These are phyloP conservation scores for Populus hybrid DNA, from an alignment of 441 rosid genomes.

Conservation along the genomic window DNA sequence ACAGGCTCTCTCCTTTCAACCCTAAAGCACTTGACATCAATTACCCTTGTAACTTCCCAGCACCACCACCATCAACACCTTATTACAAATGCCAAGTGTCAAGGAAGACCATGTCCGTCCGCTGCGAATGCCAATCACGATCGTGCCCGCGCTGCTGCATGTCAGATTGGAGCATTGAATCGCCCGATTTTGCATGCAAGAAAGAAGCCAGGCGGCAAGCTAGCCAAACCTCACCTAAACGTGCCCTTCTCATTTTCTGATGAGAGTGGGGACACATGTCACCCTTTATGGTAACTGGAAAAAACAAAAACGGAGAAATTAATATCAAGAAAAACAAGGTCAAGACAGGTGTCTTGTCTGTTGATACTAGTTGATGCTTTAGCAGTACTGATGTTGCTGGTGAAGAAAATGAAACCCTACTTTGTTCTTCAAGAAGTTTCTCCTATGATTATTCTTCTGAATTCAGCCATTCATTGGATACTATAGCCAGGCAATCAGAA, in stretches of 20 bases:
- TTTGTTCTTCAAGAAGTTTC: constrained; percentile 15
- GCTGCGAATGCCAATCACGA: constrained; percentile 11
- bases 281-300: constrained; percentile 1
- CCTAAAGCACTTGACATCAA: constrained; percentile 25
- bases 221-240: not conserved
- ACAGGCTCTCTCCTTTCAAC: constrained; percentile 25
- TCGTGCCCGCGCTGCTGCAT: constrained; percentile 1
- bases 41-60: constrained; percentile 27
- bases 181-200: constrained; percentile 7
- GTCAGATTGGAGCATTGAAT: constrained; percentile 13
- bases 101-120: constrained; percentile 5
- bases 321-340: constrained; percentile 5
- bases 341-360: constrained; percentile 15
- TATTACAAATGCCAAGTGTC: constrained; percentile 3
- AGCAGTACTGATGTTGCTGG: constrained; percentile 16
- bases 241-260: constrained; percentile 14
- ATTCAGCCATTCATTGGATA: constrained; percentile 12
- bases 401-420: constrained; percentile 14
- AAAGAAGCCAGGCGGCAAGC: constrained; percentile 2
- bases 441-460: constrained; percentile 17
- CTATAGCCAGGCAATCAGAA: not conserved
- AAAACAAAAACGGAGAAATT: not conserved
- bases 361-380: constrained; percentile 16
- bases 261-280: not conserved
- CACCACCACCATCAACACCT: constrained; percentile 43